Evolutionary conservation across 805 yeast genomes (phyloP), one percentile per base, ranked within the genome.

Genomic region (Wickerhamiella parazyma): DNA sequence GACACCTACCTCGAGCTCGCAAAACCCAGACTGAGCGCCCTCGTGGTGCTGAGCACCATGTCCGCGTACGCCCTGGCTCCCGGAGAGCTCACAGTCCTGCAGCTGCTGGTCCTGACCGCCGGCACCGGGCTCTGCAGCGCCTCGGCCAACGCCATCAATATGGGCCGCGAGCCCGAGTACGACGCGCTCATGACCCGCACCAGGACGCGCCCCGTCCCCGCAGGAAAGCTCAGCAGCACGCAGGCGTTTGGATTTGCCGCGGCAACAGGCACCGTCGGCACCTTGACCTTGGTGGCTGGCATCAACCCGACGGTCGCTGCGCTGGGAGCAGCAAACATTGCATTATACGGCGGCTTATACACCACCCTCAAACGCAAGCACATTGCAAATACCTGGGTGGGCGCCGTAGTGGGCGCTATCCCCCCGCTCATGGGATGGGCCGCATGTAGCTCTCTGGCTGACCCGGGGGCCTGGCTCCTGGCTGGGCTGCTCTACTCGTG

Each of bases 371-470:
- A 91, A 58, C 71, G 98, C 45, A 74, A 70, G 47, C 78, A 83
- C 19, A 89, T 91, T 41, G 59, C 82, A 33, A 91, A 91, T 61
- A 91, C 98, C 0, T 91, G 98, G 98, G 91, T 91, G 2, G 98
- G 98, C 16, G 98, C 98, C 0, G 60, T 91, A n/a, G 98, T 91
- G 3, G 98, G 98, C 3, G 98, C 96, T 0, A 82, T 91, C 38
- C 98, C 98, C 0, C 98, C 98, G 17, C 69, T 91, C 41, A 91
- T 91, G 98, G 98, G 98, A 2, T 91, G 98, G 98, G 95, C 95
- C 2, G 85, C 89, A 0, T 81, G 95, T 10, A 49, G 59, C 22
- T 52, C 61, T 4, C 63, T 87, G 29, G 51, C 71, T 2, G 83
- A 85, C 49, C 95, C 97, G 0, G 96, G 91, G 6, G 93, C 94